Base-by-base conservation (phyloP, 148 eudicot species). In the Amaranthus hypochondriacus region DNA sequence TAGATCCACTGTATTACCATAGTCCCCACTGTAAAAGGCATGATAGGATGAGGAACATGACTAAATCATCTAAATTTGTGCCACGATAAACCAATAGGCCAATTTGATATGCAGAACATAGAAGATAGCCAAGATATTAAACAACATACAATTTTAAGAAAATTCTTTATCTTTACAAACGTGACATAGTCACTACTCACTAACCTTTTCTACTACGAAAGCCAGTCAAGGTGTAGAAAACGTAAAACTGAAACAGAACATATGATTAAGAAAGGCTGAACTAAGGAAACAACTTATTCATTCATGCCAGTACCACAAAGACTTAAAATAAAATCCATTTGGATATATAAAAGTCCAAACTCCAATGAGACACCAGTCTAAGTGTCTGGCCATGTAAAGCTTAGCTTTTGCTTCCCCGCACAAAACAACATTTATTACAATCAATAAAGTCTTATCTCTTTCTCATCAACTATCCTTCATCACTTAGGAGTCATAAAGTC, bases 1-100 rank as follows among this genome's bases (percentile, higher is more conserved):
- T 43, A 95, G 72, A 74, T 81, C 74, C 87, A 90, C 85, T 71
- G 87, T 81, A 81, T 90, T 86, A 76, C 97, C 97, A 66, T 95
- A 95, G 72, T 89, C 80, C 79, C 99, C 99, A 83, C 97, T 95
- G 87, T 46, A 73, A 70, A 71, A 75, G 78, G 10, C 51, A 78
- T 9, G 65, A 78, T 42, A 78, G 42, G 7, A 72, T 44, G 76
- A 74, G 53, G 5, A 44, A 55, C 6, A 15, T 52, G 51, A 59
- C 56, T 80, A 69, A 71, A 67, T 10, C 28, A 56, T 5, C 67
- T 28, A 18, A 62, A 8, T 15, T 9, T 43, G 44, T 70, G 18
- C 14, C 69, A n/a, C 28, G 44, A 68, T 4, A 66, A 68, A 49
- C 39, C 44, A 67, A 10, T 48, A 12, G 9, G 2, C 5, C 14